Base-by-base conservation (phyloP, 2,329 filamentous ascomycete species). In the Tolypocladium album region DNA sequence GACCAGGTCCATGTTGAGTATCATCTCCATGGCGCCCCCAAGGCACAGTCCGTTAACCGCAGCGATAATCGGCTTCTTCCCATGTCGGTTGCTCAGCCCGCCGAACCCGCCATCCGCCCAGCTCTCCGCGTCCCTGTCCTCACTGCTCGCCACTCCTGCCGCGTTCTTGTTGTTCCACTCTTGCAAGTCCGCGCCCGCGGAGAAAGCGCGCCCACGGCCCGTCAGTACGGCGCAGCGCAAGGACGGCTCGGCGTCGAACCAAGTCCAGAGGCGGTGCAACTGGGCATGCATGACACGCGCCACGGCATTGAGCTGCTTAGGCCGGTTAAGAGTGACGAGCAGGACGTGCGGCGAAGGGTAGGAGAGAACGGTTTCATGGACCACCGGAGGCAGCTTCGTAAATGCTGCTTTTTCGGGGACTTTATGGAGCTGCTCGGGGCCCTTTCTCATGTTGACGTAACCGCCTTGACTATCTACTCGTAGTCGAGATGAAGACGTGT, bases 11-110 rank as follows among this genome's bases (percentile, higher is more conserved):
- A 82, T 83, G 72, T 91, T 90, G 56, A 88, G 76, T 15, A 84
- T 80, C 75, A 92, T 90, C 76, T 93, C 89, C 72, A 89, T 86
- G 1, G 88, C 89, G 58, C 89, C 89, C 42, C 89, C 89, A 55
- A 89, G 79, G 61, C 87, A 89, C 22, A 88, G 76, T 8, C 89
- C 89, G 68, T 92, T 90, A 24, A 92, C 87, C 1, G 89, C 89
- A 1, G 86, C 88, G 36, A 93, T 81, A 59, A 93, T 79, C 7
- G 89, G 89, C 68, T 93, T 93, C 72, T 84, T 85, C 56, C 88
- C 88, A 6, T 74, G 71, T 34, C 88, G 79, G 63, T 88, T 85
- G 59, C 82, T 85, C 39, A 92, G 73, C 0, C 82, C 88, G 31
- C 84, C 87, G 62, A 90, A 88, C 1, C 87, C 88, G 2, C 75